Conservation (phyloP, 495 filamentous ascomycete genomes). For the Chaetomium tenue region DNA sequence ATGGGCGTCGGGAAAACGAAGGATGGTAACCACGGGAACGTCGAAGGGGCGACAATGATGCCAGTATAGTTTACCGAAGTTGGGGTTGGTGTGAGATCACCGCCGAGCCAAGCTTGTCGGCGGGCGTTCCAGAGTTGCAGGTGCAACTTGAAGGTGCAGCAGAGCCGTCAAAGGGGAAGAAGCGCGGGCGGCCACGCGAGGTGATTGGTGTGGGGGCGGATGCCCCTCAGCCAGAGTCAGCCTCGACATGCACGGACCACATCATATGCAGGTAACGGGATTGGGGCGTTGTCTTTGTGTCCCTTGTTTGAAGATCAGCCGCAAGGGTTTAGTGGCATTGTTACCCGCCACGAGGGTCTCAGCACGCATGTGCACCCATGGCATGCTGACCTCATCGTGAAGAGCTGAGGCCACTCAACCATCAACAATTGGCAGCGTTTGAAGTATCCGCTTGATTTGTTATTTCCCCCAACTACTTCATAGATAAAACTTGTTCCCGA, state of each 20-base stretch:
- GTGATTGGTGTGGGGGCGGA: background rate
- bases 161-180: slow-evolving; percentile 1
- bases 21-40: background rate
- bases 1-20: background rate
- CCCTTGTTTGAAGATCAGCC: background rate
- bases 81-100: background rate
- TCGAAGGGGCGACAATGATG: background rate
- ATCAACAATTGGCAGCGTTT: background rate
- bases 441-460: too few relatives aligned
- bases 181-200: background rate
- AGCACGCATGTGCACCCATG: background rate
- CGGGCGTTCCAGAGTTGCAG: background rate
- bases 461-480: too few relatives aligned
- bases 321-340: background rate
- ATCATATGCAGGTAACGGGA: too few relatives aligned
- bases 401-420: background rate
- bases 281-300: too few relatives aligned
- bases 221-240: slow-evolving; percentile 5
- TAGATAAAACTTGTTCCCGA: too few relatives aligned
- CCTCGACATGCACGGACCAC: too few relatives aligned
- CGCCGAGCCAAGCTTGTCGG: slow-evolving; percentile 12
- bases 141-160: background rate
- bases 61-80: background rate
- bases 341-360: background rate
- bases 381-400: slow-evolving; percentile 12